Percentiles rank a stretch among this genome's conserved stretches.
These are phyloP conservation scores for Pleurotus pulmonarius DNA, from an alignment of 768 basidiomycete genomes.

Conservation along the genomic window DNA sequence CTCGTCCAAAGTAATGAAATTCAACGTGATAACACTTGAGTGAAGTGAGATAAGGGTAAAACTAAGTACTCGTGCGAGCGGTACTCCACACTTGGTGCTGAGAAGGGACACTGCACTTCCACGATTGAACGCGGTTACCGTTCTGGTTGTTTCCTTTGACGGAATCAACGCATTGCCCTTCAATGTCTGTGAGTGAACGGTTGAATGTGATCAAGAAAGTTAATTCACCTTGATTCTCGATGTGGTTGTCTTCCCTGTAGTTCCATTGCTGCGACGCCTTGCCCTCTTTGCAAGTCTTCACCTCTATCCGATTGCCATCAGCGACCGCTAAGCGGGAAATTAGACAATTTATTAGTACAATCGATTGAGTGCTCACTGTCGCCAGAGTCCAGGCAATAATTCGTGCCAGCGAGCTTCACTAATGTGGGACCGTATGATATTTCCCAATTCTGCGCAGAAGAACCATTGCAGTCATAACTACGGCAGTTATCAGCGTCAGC, in stretches of 20 bases:
- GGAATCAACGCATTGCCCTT: conserved; percentile 3
- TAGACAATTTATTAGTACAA: not conserved
- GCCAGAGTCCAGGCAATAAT: conserved; percentile 4
- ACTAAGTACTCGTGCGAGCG: too few relatives aligned
- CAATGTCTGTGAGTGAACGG: not conserved
- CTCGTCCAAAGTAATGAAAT: too few relatives aligned
- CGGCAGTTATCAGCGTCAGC: too few relatives aligned
- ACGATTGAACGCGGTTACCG: not conserved
- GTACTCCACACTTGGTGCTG: conserved; percentile 3
- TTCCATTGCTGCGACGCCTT: conserved; percentile 4
- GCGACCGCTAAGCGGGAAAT: not conserved
- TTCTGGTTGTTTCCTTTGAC: not conserved
- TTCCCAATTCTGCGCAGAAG: conserved; percentile 1
- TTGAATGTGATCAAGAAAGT: not conserved
- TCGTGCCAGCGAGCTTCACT: not conserved
- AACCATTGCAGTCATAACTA: conserved; percentile 4
- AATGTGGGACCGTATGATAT: not conserved
- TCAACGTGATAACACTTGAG: too few relatives aligned
- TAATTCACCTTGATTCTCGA: not conserved
- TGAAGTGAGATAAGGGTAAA: too few relatives aligned
- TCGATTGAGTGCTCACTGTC: not conserved
- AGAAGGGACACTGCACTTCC: not conserved
- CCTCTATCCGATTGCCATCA: not conserved
- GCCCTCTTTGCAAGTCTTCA: not conserved
- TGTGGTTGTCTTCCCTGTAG: conserved; percentile 3